phyloP scores from a whole-genome alignment of 2,329 filamentous ascomycete species.

The Colletotrichum destructivum region DNA sequence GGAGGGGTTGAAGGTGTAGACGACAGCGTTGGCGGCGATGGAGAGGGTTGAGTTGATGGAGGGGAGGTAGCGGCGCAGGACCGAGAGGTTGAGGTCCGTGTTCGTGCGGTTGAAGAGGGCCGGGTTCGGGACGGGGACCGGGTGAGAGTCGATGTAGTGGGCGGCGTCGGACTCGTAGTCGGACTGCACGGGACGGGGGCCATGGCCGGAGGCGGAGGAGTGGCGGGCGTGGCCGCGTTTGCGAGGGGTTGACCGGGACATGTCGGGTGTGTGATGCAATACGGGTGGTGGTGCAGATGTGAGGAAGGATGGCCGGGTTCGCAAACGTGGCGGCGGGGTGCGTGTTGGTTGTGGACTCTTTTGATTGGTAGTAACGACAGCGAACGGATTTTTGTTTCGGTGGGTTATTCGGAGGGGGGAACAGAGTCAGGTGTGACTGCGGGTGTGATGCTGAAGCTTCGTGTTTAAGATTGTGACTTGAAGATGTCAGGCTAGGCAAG shows the following conservation, averaged over 20 bases:
- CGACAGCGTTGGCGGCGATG: slow-evolving; percentile 86
- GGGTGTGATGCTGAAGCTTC: not conserved
- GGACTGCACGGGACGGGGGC: slow-evolving; percentile 53
- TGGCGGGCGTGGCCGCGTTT: slow-evolving; percentile 58
- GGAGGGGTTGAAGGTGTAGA: slow-evolving; percentile 82
- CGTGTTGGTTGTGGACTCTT: not conserved
- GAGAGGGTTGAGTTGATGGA: slow-evolving; percentile 81
- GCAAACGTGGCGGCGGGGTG: slow-evolving; percentile 33
- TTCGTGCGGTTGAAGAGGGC: slow-evolving; percentile 77
- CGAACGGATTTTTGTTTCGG: too few species aligned
- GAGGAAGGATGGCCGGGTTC: not conserved
- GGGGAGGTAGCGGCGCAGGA: slow-evolving; percentile 86
- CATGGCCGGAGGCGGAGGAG: slow-evolving; percentile 57
- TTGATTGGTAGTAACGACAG: too few species aligned
- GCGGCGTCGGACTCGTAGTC: slow-evolving; percentile 79
- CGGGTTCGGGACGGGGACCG: slow-evolving; percentile 59
- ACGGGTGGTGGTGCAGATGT: slow-evolving; percentile 41
- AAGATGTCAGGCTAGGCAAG: not conserved
- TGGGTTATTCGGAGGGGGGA: not conserved
- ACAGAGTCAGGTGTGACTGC: not conserved
- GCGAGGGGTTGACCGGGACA: slow-evolving; percentile 62
- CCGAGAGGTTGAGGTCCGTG: slow-evolving; percentile 88
- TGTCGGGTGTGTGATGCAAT: slow-evolving; percentile 44
- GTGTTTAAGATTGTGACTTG: not conserved
- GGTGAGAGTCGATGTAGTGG: slow-evolving; percentile 60